A percentile compares a stretch with the other conserved stretches of the same genome.
Conservation (phyloP, 768 basidiomycete genomes). For the Pleurotus pulmonarius region DNA sequence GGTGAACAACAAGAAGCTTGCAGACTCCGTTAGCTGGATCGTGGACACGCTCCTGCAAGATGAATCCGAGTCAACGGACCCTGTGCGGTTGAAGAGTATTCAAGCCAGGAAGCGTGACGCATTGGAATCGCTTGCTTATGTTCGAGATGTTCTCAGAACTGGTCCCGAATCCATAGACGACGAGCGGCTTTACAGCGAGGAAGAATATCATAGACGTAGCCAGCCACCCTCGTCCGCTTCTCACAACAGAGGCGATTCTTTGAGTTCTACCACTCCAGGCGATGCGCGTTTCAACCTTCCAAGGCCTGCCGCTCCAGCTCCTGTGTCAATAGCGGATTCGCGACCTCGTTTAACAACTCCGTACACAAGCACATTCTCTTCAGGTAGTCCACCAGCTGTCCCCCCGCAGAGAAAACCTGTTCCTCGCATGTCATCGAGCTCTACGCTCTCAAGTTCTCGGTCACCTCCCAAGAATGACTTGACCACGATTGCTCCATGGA, state of each 20-base stretch:
- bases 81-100: slow-evolving; percentile 25
- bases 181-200: slow-evolving; percentile 58
- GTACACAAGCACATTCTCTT: slow-evolving; percentile 6
- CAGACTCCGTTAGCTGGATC: slow-evolving; percentile 70
- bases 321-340: slow-evolving; percentile 36
- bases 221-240: slow-evolving; percentile 8
- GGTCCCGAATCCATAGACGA: slow-evolving; percentile 56
- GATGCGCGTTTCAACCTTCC: slow-evolving; percentile 18
- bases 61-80: slow-evolving; percentile 37
- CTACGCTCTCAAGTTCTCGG: slow-evolving; percentile 6
- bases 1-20: slow-evolving; percentile 58
- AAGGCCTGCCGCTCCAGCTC: slow-evolving; percentile 27
- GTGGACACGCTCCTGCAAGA: slow-evolving; percentile 67
- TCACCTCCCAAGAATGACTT: neutral
- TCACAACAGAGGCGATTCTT: neutral
- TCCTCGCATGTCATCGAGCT: neutral
- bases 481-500: slow-evolving; percentile 47
- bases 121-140: slow-evolving; percentile 71
- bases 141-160: slow-evolving; percentile 68
- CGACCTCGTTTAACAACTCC: slow-evolving; percentile 22
- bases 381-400: no score
- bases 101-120: slow-evolving; percentile 55
- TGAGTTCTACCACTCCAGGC: neutral
- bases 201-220: slow-evolving; percentile 26
- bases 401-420: neutral